These are phyloP conservation scores for Pythium periplocum DNA, from an alignment of 352 stramenopile genomes.

Conservation along the genomic window DNA sequence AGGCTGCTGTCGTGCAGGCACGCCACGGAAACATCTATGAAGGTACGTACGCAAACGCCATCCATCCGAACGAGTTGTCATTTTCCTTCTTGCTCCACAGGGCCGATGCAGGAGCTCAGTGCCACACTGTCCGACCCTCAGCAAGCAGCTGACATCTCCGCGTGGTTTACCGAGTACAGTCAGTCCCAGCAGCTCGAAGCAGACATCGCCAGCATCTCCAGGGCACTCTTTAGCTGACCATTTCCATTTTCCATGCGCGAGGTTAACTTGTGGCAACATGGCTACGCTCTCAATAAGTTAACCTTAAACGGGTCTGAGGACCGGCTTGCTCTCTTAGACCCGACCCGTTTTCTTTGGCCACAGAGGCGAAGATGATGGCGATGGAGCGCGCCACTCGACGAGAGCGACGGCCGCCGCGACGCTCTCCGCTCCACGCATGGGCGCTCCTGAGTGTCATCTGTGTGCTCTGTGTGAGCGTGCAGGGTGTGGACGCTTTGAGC, in stretches of 20 bases:
- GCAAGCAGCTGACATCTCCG: not conserved
- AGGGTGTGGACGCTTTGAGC: slow-evolving; percentile 4
- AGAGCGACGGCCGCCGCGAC: too few species aligned
- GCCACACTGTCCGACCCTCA: slow-evolving; percentile 1
- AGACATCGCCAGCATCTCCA: slow-evolving; percentile 15
- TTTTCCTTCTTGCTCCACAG: too few species aligned
- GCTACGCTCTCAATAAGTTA: slow-evolving; percentile 10
- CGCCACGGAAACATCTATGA: not conserved
- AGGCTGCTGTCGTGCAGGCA: not conserved
- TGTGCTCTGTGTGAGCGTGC: not conserved
- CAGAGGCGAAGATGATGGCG: too few species aligned
- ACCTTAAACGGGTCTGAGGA: not conserved
- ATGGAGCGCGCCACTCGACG: too few species aligned
- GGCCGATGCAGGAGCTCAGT: not conserved
- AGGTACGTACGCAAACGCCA: not conserved
- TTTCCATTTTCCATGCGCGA: not conserved
- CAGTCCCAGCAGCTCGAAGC: slow-evolving; percentile 4
- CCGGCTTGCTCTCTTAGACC: not conserved
- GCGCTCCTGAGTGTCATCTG: not conserved
- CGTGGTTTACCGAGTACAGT: slow-evolving; percentile 3
- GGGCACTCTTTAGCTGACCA: slow-evolving; percentile 4
- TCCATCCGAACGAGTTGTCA: too few species aligned
- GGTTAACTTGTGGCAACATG: not conserved
- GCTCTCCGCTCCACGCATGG: not conserved
- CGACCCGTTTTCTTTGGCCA: slow-evolving; percentile 4